phyloP scores from a whole-genome alignment of 176 grass and related monocot genomes.

The Pontederia crassipes region DNA sequence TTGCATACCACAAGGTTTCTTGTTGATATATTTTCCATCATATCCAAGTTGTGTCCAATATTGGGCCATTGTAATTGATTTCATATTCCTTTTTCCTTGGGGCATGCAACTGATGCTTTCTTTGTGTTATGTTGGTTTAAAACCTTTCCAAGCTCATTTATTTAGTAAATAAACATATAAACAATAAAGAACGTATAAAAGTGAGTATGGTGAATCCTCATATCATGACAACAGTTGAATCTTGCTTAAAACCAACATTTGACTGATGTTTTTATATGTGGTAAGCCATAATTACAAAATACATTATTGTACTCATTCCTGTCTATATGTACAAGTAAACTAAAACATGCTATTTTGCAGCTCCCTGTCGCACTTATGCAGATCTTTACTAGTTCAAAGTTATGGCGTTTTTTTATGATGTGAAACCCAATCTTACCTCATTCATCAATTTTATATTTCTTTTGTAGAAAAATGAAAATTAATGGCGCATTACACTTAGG shows the following conservation, averaged over 20 bases:
- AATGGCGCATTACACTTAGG: too few species aligned
- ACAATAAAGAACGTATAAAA: constrained; percentile 81
- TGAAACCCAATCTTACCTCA: too few species aligned
- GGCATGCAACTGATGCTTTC: constrained; percentile 60
- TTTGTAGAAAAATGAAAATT: too few species aligned
- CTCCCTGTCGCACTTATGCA: too few species aligned
- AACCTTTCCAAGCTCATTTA: background rate
- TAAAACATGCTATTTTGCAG: too few species aligned
- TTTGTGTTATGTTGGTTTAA: background rate
- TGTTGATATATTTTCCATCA: background rate
- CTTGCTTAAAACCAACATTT: constrained; percentile 68
- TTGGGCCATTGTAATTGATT: background rate
- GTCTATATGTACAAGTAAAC: too few species aligned
- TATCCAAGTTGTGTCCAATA: background rate
- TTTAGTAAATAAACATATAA: constrained; percentile 96
- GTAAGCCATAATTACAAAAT: too few species aligned
- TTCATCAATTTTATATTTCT: too few species aligned
- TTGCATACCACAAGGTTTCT: constrained; percentile 75
- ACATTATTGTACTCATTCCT: too few species aligned
- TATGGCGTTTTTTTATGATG: too few species aligned
- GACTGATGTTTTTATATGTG: constrained; percentile 22
- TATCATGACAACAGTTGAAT: constrained; percentile 62
- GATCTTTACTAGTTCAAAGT: too few species aligned
- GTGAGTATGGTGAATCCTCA: constrained; percentile 68
- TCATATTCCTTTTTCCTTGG: constrained; percentile 1